phyloP scores from a whole-genome alignment of 2,329 filamentous ascomycete species.

The Emergomyces africanus region DNA sequence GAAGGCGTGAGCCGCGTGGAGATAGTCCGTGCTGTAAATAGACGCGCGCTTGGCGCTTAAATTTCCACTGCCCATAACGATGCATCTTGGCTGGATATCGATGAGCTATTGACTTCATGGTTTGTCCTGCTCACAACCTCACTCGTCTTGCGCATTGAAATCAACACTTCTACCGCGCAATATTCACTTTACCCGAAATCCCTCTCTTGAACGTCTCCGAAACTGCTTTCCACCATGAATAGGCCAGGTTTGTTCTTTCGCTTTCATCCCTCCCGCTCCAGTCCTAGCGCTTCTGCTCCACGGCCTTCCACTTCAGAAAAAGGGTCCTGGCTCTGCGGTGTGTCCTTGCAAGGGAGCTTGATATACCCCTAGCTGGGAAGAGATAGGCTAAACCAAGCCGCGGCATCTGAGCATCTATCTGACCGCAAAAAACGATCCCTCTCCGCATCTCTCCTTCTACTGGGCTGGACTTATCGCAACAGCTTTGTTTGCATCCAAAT shows the following conservation, averaged over 20 bases:
- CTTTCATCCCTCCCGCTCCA: constrained; percentile 15
- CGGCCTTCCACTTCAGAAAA: constrained; percentile 5
- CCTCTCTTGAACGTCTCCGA: constrained; percentile 5
- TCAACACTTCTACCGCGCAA: background rate
- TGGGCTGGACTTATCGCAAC: background rate
- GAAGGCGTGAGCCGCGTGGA: no score
- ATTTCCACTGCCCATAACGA: background rate
- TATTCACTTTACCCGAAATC: background rate
- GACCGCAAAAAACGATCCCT: background rate
- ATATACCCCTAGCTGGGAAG: background rate
- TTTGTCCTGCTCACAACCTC: background rate
- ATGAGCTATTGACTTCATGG: background rate
- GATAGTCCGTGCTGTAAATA: background rate
- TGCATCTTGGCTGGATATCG: background rate
- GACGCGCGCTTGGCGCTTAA: background rate
- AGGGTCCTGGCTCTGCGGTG: background rate
- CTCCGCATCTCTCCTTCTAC: background rate
- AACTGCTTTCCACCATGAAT: constrained; percentile 30
- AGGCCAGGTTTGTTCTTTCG: constrained; percentile 33
- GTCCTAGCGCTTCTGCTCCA: constrained; percentile 12
- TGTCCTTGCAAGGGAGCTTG: background rate
- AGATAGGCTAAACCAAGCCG: background rate
- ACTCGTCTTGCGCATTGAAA: background rate
- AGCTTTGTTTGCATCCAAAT: background rate
- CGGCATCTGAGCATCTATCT: background rate